Evolutionary conservation across 139 green algal species (phyloP).

Genomic region (Pleodorina starrii): DNA sequence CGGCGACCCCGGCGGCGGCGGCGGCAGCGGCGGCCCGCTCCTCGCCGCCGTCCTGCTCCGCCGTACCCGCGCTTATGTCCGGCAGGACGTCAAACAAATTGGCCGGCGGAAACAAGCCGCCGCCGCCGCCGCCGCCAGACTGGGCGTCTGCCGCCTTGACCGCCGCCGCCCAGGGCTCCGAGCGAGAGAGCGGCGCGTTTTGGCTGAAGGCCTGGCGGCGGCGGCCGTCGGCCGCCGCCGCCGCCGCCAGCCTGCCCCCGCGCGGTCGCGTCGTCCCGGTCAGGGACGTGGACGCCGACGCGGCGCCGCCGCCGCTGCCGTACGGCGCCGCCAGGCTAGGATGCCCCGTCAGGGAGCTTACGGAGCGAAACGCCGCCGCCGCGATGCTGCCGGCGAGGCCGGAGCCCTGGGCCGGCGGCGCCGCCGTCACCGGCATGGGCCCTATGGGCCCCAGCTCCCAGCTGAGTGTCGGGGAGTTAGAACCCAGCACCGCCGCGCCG

Average conservation of each 20-base stretch:
- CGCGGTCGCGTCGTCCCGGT: no score
- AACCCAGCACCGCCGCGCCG: not conserved
- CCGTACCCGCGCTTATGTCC: not conserved
- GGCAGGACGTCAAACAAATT: conserved; percentile 5
- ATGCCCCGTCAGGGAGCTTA: not conserved
- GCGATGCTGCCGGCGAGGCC: conserved; percentile 17
- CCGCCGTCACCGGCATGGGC: not conserved
- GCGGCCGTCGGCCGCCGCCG: not conserved
- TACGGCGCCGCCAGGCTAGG: not conserved
- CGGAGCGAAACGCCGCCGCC: conserved; percentile 22
- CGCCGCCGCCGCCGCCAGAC: not conserved
- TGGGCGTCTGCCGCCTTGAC: not conserved
- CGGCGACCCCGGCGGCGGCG: not conserved
- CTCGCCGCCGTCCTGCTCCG: not conserved
- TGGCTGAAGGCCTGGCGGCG: not conserved
- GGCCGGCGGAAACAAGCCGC: not conserved
- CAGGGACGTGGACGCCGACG: not conserved
- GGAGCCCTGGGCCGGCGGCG: no score
- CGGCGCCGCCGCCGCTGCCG: not conserved
- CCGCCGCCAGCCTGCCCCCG: not conserved
- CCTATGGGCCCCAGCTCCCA: not conserved
- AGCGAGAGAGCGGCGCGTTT: not conserved
- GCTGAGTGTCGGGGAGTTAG: not conserved
- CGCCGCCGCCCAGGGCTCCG: conserved; percentile 5
- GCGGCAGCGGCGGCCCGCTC: not conserved